Evolutionary conservation across 768 basidiomycete species (phyloP).

Genomic region (Phallus indusiatus): DNA sequence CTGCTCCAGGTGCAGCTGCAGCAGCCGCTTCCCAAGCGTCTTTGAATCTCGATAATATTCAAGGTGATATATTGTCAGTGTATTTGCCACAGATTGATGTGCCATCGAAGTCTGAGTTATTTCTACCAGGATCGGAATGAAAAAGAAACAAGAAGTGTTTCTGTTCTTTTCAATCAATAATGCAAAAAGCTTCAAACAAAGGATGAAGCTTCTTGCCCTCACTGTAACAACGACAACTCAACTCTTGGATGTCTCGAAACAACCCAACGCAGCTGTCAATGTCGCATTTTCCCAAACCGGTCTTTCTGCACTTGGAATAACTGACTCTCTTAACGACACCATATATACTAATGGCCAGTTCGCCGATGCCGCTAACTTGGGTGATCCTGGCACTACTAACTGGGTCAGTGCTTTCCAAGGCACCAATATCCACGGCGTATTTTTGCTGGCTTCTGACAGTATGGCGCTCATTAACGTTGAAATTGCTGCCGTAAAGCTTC

Average conservation of each 20-base stretch:
- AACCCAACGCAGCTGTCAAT: constrained; percentile 16
- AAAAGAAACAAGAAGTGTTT: constrained; percentile 16
- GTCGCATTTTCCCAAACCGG: constrained; percentile 21
- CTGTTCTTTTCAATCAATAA: constrained; percentile 20
- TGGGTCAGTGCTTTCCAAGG: constrained; percentile 1
- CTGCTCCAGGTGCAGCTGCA: not conserved
- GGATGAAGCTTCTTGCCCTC: constrained; percentile 7
- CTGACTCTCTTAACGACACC: constrained; percentile 13
- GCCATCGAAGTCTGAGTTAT: too few species aligned
- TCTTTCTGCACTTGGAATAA: constrained; percentile 20
- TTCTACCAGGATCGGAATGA: constrained; percentile 17
- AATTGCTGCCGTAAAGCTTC: constrained; percentile 8
- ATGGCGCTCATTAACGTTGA: constrained; percentile 22
- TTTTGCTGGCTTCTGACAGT: constrained; percentile 19
- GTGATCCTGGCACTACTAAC: constrained; percentile 15
- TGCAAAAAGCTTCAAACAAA: constrained; percentile 14
- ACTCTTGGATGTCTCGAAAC: constrained; percentile 18
- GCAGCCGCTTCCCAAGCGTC: constrained; percentile 4
- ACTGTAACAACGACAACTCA: constrained; percentile 36
- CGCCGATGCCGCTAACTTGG: constrained; percentile 14
- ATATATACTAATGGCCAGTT: constrained; percentile 13
- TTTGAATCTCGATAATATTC: constrained; percentile 12
- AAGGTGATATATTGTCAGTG: constrained; percentile 14
- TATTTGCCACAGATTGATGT: not conserved
- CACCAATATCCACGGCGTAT: constrained; percentile 15